These are phyloP conservation scores for Cicer bijugum DNA, from an alignment of 306 rosid species.

Conservation along the genomic window DNA sequence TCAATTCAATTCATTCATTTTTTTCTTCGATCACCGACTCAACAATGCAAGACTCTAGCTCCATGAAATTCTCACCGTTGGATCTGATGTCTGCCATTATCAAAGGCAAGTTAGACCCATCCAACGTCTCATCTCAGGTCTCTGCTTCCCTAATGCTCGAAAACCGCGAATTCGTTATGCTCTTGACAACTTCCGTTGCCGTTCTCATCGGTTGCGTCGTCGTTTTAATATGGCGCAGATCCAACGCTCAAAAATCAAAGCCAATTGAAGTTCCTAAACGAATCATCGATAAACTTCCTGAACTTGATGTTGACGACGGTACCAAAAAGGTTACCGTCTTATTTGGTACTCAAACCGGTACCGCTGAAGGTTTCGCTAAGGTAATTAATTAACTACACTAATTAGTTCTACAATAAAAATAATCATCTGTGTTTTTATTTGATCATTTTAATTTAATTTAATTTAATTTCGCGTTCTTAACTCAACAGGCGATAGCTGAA, in stretches of 20 bases:
- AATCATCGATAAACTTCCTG: slow-evolving; percentile 46
- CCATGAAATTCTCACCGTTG: slow-evolving; percentile 81
- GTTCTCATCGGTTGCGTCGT: slow-evolving; percentile 84
- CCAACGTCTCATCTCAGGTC: slow-evolving; percentile 60
- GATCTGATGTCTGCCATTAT: slow-evolving; percentile 88
- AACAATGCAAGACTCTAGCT: slow-evolving; percentile 66
- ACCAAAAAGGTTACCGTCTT: slow-evolving; percentile 81
- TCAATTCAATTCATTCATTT: neutral
- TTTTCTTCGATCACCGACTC: neutral
- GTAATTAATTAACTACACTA: slow-evolving; percentile 29
- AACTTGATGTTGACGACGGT: slow-evolving; percentile 76
- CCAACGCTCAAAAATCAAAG: slow-evolving; percentile 50
- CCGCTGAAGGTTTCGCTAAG: slow-evolving; percentile 98
- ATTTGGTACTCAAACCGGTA: slow-evolving; percentile 98
- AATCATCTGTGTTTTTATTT: neutral
- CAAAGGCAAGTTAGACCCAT: slow-evolving; percentile 71
- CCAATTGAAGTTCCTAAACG: slow-evolving; percentile 59
- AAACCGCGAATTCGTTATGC: slow-evolving; percentile 68
- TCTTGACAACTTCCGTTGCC: slow-evolving; percentile 83
- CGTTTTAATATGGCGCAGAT: slow-evolving; percentile 80
- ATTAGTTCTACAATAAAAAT: neutral
- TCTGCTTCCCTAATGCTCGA: slow-evolving; percentile 62
- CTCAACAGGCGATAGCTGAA: slow-evolving; percentile 75
- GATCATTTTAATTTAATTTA: neutral
- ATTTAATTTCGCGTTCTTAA: slow-evolving; percentile 5